Conservation (phyloP, 495 filamentous ascomycete species). For the Bacidia gigantensis region DNA sequence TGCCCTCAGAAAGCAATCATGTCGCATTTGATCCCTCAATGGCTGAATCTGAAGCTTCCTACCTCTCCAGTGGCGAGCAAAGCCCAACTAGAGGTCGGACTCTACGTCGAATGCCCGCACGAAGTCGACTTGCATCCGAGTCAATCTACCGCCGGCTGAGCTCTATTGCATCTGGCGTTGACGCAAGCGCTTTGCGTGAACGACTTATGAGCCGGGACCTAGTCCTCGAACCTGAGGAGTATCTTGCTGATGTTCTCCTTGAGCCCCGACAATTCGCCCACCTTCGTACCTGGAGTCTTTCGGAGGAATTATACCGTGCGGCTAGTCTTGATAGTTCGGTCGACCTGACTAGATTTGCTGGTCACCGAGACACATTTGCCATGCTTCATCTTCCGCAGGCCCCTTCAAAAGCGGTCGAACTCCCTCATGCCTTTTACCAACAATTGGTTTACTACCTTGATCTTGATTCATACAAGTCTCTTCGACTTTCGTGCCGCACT, state of each 20-base stretch:
- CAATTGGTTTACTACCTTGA: slow-evolving; percentile 15
- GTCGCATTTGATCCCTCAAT: not conserved
- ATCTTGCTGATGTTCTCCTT: not conserved
- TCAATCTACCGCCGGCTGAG: not conserved
- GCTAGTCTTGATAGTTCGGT: slow-evolving; percentile 5
- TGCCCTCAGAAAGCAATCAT: not conserved
- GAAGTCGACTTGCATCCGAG: not conserved
- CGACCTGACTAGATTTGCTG: slow-evolving; percentile 12
- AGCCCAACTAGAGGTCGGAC: slow-evolving; percentile 14
- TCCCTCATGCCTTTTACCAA: slow-evolving; percentile 12
- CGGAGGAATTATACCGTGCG: slow-evolving; percentile 10
- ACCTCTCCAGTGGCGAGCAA: slow-evolving; percentile 8
- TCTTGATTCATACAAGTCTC: slow-evolving; percentile 14
- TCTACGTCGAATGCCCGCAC: not conserved
- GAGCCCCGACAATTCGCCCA: slow-evolving; percentile 9
- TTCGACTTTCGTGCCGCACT: slow-evolving; percentile 23
- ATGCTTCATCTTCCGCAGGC: slow-evolving; percentile 8
- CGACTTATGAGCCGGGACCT: slow-evolving; percentile 9
- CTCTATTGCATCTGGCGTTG: not conserved
- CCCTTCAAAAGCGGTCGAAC: not conserved
- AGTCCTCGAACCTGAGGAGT: not conserved
- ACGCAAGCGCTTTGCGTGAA: not conserved
- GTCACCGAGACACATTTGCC: slow-evolving; percentile 16
- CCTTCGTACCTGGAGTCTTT: slow-evolving; percentile 8
- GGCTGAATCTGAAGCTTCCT: not conserved